A percentile compares a stretch with the other conserved stretches of the same genome.
Conservation (phyloP, 75 land plant species). For the Azolla pinnata region DNA sequence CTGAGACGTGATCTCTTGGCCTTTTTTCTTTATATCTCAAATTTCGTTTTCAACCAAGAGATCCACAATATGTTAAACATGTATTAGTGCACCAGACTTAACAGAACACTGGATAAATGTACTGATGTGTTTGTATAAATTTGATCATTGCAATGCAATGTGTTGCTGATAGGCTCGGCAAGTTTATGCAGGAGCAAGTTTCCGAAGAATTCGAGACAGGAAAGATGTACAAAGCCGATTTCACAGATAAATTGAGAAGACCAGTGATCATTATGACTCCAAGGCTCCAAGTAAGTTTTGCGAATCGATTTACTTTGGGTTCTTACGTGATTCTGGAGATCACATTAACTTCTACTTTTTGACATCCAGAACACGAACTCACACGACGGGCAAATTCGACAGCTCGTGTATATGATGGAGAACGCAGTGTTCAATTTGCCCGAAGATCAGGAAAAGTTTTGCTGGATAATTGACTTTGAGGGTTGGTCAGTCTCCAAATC, state of each 20-base stretch:
- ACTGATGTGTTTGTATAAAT: not conserved
- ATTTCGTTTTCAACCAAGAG: too few species aligned
- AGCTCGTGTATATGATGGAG: constrained; percentile 74
- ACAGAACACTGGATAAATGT: not conserved
- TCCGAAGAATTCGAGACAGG: constrained; percentile 24
- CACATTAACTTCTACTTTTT: not conserved
- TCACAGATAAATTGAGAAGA: constrained; percentile 18
- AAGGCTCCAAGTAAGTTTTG: not conserved
- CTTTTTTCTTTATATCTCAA: not conserved
- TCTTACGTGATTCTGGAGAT: not conserved
- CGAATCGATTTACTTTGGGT: too few species aligned
- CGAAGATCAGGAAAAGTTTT: constrained; percentile 74
- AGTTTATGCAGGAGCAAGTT: constrained; percentile 21
- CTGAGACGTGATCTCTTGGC: not conserved
- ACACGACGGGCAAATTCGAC: constrained; percentile 54
- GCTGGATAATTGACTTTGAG: constrained; percentile 79
- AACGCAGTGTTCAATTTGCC: constrained; percentile 67
- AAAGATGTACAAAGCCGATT: constrained; percentile 25
- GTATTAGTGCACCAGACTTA: too few species aligned
- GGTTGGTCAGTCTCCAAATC: constrained; percentile 60
- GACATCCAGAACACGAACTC: constrained; percentile 54
- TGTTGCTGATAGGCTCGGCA: not conserved
- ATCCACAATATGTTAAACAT: too few species aligned
- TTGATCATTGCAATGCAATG: not conserved
- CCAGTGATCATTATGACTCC: constrained; percentile 12